Base-by-base conservation (phyloP, 768 basidiomycete species). In the Brasilioporus rufonigricans region DNA sequence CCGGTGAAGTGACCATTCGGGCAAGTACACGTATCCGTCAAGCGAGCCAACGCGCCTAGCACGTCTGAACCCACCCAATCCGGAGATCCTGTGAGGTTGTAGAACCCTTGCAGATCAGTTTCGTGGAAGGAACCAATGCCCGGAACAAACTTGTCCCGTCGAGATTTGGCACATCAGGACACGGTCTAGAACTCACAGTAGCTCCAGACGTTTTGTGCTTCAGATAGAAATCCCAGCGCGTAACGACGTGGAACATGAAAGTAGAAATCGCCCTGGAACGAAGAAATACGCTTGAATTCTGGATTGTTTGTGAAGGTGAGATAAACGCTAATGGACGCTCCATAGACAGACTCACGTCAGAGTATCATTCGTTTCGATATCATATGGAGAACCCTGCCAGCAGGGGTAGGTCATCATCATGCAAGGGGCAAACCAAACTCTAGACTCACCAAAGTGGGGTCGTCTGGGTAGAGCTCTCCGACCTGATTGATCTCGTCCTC, bases 361-460 rank as follows among this genome's bases (percentile, higher is more conserved):
- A 26, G 49, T 50, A 27, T 63, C 64, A 18, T 55, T 61, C 3
- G 27, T 53, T 7, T 66, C 69, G 7, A 72, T 66, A 13, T 61
- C 59, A 44, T 63, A 71, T 2, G 69, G 69, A 13, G 67, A 70
- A 0, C 69, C 69, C 50, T 65, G 35, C 4, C 23, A 36, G 12
- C 16, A 60, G 32, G 24, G 9, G 9, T 5, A 16, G 4, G 16
- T 46, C 21, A 24, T 27, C 31, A 32, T 38, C 3, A 10, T n/a
- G 9, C 27, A 29, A 29, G 2, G 8, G 4, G 27, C 14, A 9
- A 40, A 18, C 23, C 16, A 21, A 5, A 31, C 14, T 19, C 9
- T 8, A 16, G 5, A 44, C 44, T 18, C 18, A 49, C 61, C 19
- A 50, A 35, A 8, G 51, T 32, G n/a, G 55, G 45, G 11, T 56